These are phyloP conservation scores for Elsinoe ampelina DNA, from an alignment of 2,329 filamentous ascomycete species.

Conservation along the genomic window DNA sequence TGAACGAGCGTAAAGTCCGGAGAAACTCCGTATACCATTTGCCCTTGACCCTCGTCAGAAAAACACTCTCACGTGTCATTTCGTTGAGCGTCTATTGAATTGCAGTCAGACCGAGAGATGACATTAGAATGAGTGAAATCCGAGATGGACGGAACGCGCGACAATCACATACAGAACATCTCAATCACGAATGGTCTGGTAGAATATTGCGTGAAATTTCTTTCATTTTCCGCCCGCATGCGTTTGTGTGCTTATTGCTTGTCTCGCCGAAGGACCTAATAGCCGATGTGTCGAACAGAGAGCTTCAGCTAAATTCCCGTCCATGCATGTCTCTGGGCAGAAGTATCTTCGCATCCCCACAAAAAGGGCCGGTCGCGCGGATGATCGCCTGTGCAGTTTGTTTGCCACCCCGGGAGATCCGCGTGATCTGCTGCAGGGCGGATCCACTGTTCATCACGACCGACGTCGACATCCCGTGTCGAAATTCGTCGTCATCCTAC, in stretches of 20 bases:
- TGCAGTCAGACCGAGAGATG: too few relatives aligned
- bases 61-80: too few relatives aligned
- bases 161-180: too few relatives aligned
- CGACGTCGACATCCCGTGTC: not conserved
- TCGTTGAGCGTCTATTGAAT: too few relatives aligned
- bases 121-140: too few relatives aligned
- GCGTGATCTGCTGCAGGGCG: not conserved
- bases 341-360: not conserved
- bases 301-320: not conserved
- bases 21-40: too few relatives aligned
- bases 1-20: not conserved
- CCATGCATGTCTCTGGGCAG: not conserved
- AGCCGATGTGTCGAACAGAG: slow-evolving; percentile 8
- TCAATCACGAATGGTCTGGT: too few relatives aligned
- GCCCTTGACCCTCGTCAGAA: too few relatives aligned
- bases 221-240: not conserved
- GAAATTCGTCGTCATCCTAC: not conserved
- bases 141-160: too few relatives aligned
- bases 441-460: not conserved
- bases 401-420: slow-evolving; percentile 4
- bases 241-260: not conserved
- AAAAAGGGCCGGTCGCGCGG: not conserved
- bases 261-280: slow-evolving; percentile 4
- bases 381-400: not conserved
- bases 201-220: not conserved